Conservation (phyloP, 805 yeast species). For the Teunomyces barrocoloradensis region DNA sequence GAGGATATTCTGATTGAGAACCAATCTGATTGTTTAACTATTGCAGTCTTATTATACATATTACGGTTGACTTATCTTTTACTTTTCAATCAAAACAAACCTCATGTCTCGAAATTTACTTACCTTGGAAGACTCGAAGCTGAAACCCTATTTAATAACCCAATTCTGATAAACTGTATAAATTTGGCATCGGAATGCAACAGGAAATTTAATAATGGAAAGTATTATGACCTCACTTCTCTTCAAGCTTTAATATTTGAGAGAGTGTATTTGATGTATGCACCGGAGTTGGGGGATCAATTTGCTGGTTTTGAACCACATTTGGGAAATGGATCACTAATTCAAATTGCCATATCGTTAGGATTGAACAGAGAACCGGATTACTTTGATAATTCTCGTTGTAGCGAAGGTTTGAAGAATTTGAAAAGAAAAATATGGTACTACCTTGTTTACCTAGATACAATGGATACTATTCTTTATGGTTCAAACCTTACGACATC, state of each 20-base stretch:
- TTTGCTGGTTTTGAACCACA: constrained; percentile 12
- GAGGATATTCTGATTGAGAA: background rate
- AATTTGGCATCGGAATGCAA: constrained; percentile 14
- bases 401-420: constrained; percentile 14
- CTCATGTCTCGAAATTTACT: constrained; percentile 8
- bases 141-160: constrained; percentile 8
- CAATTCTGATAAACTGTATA: constrained; percentile 14
- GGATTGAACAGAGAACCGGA: constrained; percentile 42
- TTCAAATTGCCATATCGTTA: constrained; percentile 36
- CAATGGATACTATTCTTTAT: constrained; percentile 31
- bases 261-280: constrained; percentile 9
- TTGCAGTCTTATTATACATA: constrained; percentile 15
- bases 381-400: constrained; percentile 17
- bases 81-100: constrained; percentile 12
- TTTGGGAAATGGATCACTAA: constrained; percentile 19
- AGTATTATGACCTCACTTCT: constrained; percentile 10
- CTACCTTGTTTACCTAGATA: constrained; percentile 44
- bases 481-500: constrained; percentile 11
- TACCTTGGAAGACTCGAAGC: background rate
- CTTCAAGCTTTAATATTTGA: constrained; percentile 18
- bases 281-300: constrained; percentile 15
- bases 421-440: constrained; percentile 62
- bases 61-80: constrained; percentile 16
- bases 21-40: constrained; percentile 12
- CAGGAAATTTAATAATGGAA: constrained; percentile 9